Evolutionary conservation across 202 grass and related monocot species (phyloP), one percentile per base, ranked within the genome.

Genomic region (Alloteropsis angusta): DNA sequence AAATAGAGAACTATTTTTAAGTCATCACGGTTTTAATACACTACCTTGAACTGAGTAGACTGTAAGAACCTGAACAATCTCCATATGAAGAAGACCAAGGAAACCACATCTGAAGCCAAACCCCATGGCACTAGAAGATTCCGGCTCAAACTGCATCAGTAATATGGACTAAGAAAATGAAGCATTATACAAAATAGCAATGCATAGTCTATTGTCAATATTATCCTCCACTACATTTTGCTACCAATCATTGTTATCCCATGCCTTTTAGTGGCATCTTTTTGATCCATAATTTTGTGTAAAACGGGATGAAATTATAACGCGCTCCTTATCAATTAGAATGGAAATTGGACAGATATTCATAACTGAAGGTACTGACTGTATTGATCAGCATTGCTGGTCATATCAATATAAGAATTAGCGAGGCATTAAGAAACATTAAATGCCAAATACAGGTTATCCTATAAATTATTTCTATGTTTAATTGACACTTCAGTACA

Each of bases 31-130:
- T 67, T 74, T 62, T 67, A 19, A 25, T 88, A 43, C 19, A 81
- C 62, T 83, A 50, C 49, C 28, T 63, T 84, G 61, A 83, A 38
- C 34, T 28, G 77, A 55, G 37, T 73, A 72, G 56, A 79, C 36
- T 82, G 77, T 77, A 78, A 46, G 39, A 80, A 97, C 94, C 94
- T 97, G 94, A 78, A 97, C 94, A 83, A 97, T 97, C 86, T 97
- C 94, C 94, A 97, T 94, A 86, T 97, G 94, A 77, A 97, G 94
- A 69, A 97, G 86, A 60, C 91, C 91, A 52, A 97, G 89, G 83
- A 97, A 97, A 12, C 94, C 94, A 83, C 94, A 97, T 76, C 94
- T 88, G 82, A 97, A 97, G 60, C 94, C 94, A 60, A 97, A 97
- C 11, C 94, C 94, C 94, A 97, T 97, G 50, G 94, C 94, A 86